These are phyloP conservation scores for Chaetomiaceae sp. DNA, from an alignment of 2,329 filamentous ascomycete species.

Conservation along the genomic window DNA sequence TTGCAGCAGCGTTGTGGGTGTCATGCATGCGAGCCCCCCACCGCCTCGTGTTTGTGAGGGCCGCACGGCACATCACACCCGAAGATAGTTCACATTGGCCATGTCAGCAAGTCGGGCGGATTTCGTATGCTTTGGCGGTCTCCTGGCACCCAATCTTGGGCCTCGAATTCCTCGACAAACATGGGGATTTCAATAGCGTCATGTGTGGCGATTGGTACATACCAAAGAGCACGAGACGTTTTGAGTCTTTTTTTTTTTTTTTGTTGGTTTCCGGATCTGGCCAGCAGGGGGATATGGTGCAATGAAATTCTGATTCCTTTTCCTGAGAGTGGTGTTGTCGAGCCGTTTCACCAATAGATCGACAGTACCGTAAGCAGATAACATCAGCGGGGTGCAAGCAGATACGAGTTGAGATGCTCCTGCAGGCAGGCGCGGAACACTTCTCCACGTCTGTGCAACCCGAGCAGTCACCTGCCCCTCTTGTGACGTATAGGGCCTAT, in stretches of 20 bases:
- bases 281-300: background rate
- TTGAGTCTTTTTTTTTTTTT: too few relatives aligned
- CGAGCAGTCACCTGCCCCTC: background rate
- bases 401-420: conserved; percentile 9
- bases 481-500: background rate
- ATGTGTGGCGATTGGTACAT: background rate
- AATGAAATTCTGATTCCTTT: background rate
- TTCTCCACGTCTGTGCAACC: background rate
- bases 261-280: too few relatives aligned
- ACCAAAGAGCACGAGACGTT: too few relatives aligned
- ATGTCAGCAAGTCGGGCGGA: background rate
- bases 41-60: background rate
- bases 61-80: background rate
- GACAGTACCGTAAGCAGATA: background rate
- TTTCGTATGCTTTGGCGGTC: background rate
- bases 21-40: conserved; percentile 2
- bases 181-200: background rate
- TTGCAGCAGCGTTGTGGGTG: conserved; percentile 13
- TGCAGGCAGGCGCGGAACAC: background rate
- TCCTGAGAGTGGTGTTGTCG: too few relatives aligned
- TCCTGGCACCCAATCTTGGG: background rate
- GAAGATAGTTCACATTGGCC: background rate
- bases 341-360: conserved; percentile 1
- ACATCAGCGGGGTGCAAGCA: background rate
- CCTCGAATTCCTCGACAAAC: background rate